Evolutionary conservation across 768 basidiomycete genomes (phyloP).

Genomic region (Auriscalpium vulgare): DNA sequence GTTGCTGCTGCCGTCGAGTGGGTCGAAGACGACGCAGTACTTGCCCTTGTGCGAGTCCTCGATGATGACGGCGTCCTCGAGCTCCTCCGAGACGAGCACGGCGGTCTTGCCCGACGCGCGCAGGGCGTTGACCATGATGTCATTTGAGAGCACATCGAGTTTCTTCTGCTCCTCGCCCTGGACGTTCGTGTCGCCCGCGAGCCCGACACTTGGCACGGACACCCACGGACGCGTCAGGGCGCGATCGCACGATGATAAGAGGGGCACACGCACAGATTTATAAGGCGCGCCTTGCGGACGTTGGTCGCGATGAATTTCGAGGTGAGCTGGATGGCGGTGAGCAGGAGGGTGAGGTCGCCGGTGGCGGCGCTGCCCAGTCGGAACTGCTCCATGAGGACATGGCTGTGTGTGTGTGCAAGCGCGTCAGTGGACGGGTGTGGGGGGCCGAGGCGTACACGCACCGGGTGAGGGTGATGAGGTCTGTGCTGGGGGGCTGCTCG

Average conservation of each 20-base stretch:
- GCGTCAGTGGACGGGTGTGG: not conserved
- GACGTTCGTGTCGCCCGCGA: constrained; percentile 93
- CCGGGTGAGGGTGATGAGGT: constrained; percentile 92
- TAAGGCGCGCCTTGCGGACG: constrained; percentile 91
- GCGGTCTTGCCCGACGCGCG: constrained; percentile 95
- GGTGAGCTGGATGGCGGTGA: constrained; percentile 93
- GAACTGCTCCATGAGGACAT: constrained; percentile 83
- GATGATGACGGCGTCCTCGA: constrained; percentile 88
- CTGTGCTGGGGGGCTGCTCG: constrained; percentile 66
- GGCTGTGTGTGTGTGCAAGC: constrained; percentile 37
- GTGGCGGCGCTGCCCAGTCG: constrained; percentile 77
- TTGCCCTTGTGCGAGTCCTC: constrained; percentile 72
- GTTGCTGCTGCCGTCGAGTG: constrained; percentile 92
- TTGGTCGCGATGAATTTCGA: constrained; percentile 98
- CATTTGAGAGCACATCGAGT: constrained; percentile 93
- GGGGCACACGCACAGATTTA: constrained; percentile 73
- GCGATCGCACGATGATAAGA: constrained; percentile 1
- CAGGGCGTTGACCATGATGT: constrained; percentile 98
- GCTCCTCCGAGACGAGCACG: constrained; percentile 94
- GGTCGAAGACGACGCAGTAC: constrained; percentile 99
- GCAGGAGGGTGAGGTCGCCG: constrained; percentile 88
- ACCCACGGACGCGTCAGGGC: not conserved
- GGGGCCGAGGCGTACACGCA: constrained; percentile 26
- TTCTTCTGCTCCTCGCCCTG: constrained; percentile 99
- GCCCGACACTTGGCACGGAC: constrained; percentile 63